Base-by-base conservation (phyloP, 352 stramenopile genomes). In the Pythium dissimile region DNA sequence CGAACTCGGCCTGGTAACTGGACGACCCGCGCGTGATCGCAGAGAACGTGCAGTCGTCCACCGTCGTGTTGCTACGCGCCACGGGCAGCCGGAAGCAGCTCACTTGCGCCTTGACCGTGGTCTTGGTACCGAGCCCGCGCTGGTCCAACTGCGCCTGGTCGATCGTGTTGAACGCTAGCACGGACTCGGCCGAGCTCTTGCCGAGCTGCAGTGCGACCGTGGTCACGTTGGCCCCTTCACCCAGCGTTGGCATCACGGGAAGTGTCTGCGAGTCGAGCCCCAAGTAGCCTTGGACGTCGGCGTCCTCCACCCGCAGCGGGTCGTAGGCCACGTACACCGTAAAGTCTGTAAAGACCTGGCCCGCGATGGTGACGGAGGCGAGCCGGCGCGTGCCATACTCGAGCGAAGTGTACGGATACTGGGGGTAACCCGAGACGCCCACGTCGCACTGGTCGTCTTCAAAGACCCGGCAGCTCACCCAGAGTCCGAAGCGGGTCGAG, bases 141-240 rank as follows among this genome's bases (percentile, higher is more conserved):
- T 21, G 10, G 21, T 8, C 18, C 0, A 56, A 20, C 23, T 38
- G 18, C 15, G 23, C 15, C 7, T 16, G 15, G 9, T 56, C 37
- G 23, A 56, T 23, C 7, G 34, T 30, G 16, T 56, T 32, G 34
- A 56, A n/a, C 23, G 48, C 45, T 3, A 56, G 21, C 24, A 23
- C 28, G 34, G 48, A 56, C 24, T 56, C 48, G 23, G 34, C n/a
- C 15, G 48, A 46, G 20, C 34, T 35, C 48, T 24, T 23, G 10
- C 48, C 48, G 35, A 56, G 35, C 48, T 56, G 48, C 26, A 56
- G 8, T 7, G 35, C 48, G 23, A 56, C 23, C 3, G 48, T 47
- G 15, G 48, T 28, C 4, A 56, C 48, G 20, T 56, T 31, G n/a
- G n/a, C n/a, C n/a, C n/a, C n/a, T n/a, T n/a, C n/a, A 26, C 23